A percentile compares a stretch with the other conserved stretches of the same genome.
Conservation (phyloP, 129 eudicot genomes). For the Escallonia herrerae region DNA sequence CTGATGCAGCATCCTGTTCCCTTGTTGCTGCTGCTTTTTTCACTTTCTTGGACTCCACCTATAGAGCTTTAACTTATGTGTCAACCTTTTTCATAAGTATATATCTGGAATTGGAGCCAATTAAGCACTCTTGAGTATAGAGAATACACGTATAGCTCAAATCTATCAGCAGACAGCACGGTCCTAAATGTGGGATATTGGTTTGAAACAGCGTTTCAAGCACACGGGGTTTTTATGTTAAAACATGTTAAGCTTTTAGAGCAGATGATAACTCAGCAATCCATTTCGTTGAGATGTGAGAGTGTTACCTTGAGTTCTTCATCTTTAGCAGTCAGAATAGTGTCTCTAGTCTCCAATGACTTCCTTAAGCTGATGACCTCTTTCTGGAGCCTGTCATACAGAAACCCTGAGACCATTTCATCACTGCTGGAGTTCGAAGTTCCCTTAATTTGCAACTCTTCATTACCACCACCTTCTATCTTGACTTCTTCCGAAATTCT, state of each 20-base stretch:
- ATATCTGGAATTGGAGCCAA: conserved; percentile 31
- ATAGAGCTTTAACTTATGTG: conserved; percentile 56
- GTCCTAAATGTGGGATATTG: too few relatives aligned
- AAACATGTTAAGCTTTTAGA: background rate
- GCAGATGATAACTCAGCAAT: too few relatives aligned
- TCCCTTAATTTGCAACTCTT: conserved; percentile 20
- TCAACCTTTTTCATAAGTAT: conserved; percentile 67
- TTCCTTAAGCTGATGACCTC: conserved; percentile 75
- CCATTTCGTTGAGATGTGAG: background rate
- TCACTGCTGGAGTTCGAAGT: conserved; percentile 22
- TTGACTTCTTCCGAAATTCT: conserved; percentile 15
- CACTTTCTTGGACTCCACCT: conserved; percentile 62
- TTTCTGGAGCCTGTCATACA: conserved; percentile 88
- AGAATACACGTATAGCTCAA: too few relatives aligned
- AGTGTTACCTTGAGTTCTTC: conserved; percentile 68
- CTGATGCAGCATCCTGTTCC: conserved; percentile 37
- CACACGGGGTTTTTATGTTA: too few relatives aligned
- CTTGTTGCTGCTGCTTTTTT: conserved; percentile 58
- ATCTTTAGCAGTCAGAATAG: conserved; percentile 46
- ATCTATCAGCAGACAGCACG: too few relatives aligned
- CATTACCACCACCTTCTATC: conserved; percentile 16
- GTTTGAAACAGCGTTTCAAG: too few relatives aligned
- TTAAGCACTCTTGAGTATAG: background rate
- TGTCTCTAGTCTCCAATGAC: conserved; percentile 53
- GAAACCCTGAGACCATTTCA: conserved; percentile 78